Conservation (phyloP, 139 green algal genomes). For the Haematococcus sp. region DNA sequence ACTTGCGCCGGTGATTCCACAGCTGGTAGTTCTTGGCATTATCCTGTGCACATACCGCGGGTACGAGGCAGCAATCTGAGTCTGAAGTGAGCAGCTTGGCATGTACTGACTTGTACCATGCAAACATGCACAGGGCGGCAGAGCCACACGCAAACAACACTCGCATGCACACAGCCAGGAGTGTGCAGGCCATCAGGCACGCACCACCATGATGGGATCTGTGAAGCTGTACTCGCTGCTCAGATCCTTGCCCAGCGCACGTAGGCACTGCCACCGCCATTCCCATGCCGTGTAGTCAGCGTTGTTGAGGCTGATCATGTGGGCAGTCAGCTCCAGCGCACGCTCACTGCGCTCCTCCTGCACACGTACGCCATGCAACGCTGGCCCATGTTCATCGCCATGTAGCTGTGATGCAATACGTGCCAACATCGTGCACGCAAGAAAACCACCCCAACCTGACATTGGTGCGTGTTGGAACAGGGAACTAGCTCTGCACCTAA, state of each 20-base stretch:
- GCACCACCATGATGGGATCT: conserved; percentile 28
- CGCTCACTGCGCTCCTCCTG: conserved; percentile 55
- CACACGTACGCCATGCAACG: no score
- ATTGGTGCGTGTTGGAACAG: no score
- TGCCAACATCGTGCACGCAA: no score
- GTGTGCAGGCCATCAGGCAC: no score
- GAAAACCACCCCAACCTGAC: no score
- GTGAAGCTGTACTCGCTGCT: conserved; percentile 27
- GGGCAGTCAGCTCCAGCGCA: conserved; percentile 58
- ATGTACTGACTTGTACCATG: not conserved
- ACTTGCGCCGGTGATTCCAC: conserved; percentile 81
- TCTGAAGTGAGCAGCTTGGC: no score
- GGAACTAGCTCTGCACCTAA: no score
- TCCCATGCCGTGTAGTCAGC: conserved; percentile 84
- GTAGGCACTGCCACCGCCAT: conserved; percentile 53
- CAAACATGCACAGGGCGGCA: no score
- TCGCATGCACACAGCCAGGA: not conserved
- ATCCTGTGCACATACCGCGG: conserved; percentile 18
- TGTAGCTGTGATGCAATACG: no score
- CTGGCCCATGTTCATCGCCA: no score
- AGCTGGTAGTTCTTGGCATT: conserved; percentile 92
- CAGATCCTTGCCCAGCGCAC: conserved; percentile 16
- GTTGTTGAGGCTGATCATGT: conserved; percentile 65
- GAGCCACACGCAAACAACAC: not conserved
- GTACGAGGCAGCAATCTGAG: no score